Conservation (phyloP, 169 alveolate genomes). For the Plasmodium blacklocki region DNA sequence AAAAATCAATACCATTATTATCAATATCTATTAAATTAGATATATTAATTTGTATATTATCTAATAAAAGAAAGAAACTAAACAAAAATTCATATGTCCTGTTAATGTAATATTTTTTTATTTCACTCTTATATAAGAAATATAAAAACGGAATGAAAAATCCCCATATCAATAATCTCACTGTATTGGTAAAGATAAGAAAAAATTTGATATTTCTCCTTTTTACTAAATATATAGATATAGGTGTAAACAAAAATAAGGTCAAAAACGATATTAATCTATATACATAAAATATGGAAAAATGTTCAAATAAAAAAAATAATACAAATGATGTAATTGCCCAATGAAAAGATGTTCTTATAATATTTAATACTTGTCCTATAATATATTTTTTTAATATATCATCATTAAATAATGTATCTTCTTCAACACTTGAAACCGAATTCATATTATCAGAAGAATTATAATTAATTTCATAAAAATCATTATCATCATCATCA, state of each 20-base stretch:
- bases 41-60: constrained; percentile 31
- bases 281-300: constrained; percentile 54
- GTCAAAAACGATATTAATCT: constrained; percentile 41
- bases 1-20: constrained; percentile 65
- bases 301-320: constrained; percentile 45
- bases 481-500: constrained; percentile 22
- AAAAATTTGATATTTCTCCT: constrained; percentile 25
- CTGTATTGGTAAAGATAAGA: constrained; percentile 42
- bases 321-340: constrained; percentile 45
- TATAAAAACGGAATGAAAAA: constrained; percentile 33
- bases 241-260: constrained; percentile 43
- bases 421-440: constrained; percentile 54
- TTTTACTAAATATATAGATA: constrained; percentile 50
- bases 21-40: constrained; percentile 55
- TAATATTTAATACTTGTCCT: constrained; percentile 48
- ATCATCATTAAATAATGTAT: constrained; percentile 45
- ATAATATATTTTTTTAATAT: constrained; percentile 43
- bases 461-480: constrained; percentile 57
- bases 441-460: constrained; percentile 64
- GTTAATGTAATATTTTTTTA: constrained; percentile 47
- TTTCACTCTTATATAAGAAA: constrained; percentile 27
- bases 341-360: constrained; percentile 74
- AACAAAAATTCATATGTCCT: constrained; percentile 16
- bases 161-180: constrained; percentile 44
- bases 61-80: constrained; percentile 16